phyloP scores from a whole-genome alignment of 139 green algal species.

The Chlamydomonas applanata region DNA sequence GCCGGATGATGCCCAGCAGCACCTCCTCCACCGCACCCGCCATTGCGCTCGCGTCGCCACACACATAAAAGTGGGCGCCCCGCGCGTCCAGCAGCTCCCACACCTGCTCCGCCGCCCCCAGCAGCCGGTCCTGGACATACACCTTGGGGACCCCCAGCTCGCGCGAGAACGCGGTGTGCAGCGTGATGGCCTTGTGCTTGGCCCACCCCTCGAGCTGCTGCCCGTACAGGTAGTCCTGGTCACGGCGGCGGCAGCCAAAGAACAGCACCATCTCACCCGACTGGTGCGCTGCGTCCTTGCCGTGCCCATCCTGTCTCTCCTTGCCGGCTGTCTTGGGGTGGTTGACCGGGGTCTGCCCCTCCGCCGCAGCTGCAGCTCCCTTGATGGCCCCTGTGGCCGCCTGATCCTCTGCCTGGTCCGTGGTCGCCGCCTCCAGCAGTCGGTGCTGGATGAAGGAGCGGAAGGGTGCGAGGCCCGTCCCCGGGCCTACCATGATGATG shows the following conservation, averaged over 20 bases:
- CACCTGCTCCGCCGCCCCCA: slow-evolving; percentile 54
- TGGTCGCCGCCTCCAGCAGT: slow-evolving; percentile 26
- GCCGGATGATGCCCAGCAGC: slow-evolving; percentile 52
- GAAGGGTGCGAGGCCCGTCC: slow-evolving; percentile 90
- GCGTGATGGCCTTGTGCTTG: slow-evolving; percentile 47
- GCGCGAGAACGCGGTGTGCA: slow-evolving; percentile 83
- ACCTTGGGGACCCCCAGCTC: slow-evolving; percentile 78
- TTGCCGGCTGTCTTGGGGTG: neutral
- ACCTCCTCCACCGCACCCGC: slow-evolving; percentile 59
- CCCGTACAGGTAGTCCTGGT: slow-evolving; percentile 82
- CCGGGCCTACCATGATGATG: slow-evolving; percentile 92
- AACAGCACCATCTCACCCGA: slow-evolving; percentile 66
- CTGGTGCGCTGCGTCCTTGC: neutral
- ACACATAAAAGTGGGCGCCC: slow-evolving; percentile 87
- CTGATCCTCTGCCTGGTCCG: neutral
- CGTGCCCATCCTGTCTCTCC: neutral
- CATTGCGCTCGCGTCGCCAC: slow-evolving; percentile 83
- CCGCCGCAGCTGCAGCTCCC: neutral
- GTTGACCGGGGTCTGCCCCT: neutral
- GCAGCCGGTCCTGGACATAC: slow-evolving; percentile 91
- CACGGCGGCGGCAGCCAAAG: slow-evolving; percentile 79
- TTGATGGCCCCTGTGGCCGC: neutral
- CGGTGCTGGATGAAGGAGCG: slow-evolving; percentile 81
- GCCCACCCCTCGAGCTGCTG: slow-evolving; percentile 68
- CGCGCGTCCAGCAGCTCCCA: slow-evolving; percentile 71